phyloP scores from a whole-genome alignment of 2,329 filamentous ascomycete species.

The Sclerotinia minor region DNA sequence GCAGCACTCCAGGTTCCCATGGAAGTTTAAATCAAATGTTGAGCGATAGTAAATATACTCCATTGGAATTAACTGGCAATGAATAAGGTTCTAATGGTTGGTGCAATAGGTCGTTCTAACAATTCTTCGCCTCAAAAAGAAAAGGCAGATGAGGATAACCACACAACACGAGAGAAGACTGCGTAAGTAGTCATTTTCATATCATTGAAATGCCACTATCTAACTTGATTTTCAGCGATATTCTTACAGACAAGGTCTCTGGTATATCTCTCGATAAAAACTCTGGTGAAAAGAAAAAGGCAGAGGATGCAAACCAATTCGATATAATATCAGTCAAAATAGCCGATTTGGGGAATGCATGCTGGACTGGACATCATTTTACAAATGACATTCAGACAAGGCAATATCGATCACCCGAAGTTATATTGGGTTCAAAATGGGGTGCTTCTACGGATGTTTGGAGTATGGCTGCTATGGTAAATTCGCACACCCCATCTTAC shows the following conservation, averaged over 20 bases:
- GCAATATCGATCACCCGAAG: constrained; percentile 95
- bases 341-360: constrained; percentile 95
- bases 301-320: constrained; percentile 51
- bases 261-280: constrained; percentile 88
- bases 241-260: constrained; percentile 89
- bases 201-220: constrained; percentile 18
- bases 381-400: constrained; percentile 98
- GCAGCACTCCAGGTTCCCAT: constrained; percentile 61
- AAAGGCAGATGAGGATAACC: constrained; percentile 58
- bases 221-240: constrained; percentile 59
- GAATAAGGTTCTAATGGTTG: constrained; percentile 53
- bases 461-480: constrained; percentile 99
- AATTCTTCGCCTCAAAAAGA: constrained; percentile 52
- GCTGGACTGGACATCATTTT: constrained; percentile 98
- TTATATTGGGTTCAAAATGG: constrained; percentile 96
- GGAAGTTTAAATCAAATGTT: constrained; percentile 82
- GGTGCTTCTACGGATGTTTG: constrained; percentile 98
- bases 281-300: constrained; percentile 61
- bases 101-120: constrained; percentile 49
- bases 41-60: constrained; percentile 66
- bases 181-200: constrained; percentile 62
- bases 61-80: constrained; percentile 42
- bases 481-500: constrained; percentile 37
- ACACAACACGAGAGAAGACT: constrained; percentile 87
- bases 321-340: constrained; percentile 92